These are phyloP conservation scores for Kwoniella newhampshirensis DNA, from an alignment of 768 basidiomycete species.

Conservation along the genomic window DNA sequence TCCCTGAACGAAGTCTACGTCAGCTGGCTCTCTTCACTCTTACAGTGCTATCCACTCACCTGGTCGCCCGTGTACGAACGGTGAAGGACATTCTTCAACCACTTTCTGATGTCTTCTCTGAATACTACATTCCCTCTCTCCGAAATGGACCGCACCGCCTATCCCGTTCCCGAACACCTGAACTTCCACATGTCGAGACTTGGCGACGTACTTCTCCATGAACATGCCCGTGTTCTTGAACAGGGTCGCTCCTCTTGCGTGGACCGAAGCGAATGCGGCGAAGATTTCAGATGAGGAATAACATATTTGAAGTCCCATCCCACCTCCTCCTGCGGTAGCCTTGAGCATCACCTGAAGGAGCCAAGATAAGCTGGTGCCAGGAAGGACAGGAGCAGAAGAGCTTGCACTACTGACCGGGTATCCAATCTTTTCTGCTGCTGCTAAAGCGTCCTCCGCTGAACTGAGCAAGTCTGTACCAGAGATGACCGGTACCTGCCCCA, in stretches of 20 bases:
- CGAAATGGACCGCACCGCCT: slow-evolving; percentile 62
- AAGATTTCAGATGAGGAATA: slow-evolving; percentile 23
- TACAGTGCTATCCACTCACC: slow-evolving; percentile 52
- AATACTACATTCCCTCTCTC: slow-evolving; percentile 69
- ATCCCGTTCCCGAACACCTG: slow-evolving; percentile 65
- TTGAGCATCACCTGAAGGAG: slow-evolving; percentile 60
- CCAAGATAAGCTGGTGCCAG: not conserved
- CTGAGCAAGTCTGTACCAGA: slow-evolving; percentile 61
- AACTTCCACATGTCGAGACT: slow-evolving; percentile 66
- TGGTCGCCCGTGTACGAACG: slow-evolving; percentile 59
- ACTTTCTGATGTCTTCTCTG: slow-evolving; percentile 73
- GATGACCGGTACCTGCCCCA: slow-evolving; percentile 59
- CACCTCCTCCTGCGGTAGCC: slow-evolving; percentile 69
- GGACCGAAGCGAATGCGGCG: slow-evolving; percentile 30
- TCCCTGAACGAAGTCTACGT: slow-evolving; percentile 46
- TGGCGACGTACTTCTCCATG: slow-evolving; percentile 62
- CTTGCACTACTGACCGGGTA: slow-evolving; percentile 56
- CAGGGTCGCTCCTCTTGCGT: slow-evolving; percentile 53
- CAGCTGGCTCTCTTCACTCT: not conserved
- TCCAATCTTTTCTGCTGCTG: slow-evolving; percentile 57
- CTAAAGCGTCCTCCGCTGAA: slow-evolving; percentile 56
- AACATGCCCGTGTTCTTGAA: slow-evolving; percentile 62
- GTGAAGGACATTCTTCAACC: slow-evolving; percentile 68
- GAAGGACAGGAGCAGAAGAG: too few relatives aligned
- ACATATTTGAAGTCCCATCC: slow-evolving; percentile 67